Base-by-base conservation (phyloP, 495 filamentous ascomycete genomes). In the Podospora tetraspora region DNA sequence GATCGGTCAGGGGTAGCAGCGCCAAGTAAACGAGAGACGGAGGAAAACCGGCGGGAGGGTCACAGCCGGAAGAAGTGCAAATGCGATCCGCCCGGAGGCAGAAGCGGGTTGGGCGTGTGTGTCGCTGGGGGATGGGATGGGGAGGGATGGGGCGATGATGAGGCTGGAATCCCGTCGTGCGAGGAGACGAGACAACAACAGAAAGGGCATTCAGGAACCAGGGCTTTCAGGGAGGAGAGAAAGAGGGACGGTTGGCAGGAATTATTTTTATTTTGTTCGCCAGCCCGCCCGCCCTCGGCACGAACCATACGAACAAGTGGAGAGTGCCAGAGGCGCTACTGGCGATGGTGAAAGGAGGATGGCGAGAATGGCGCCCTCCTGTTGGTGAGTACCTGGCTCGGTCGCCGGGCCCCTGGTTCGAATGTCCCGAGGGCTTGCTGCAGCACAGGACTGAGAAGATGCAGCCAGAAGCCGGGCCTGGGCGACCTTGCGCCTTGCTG, bases 221-320 rank as follows among this genome's bases (percentile, higher is more conserved):
- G 63, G 30, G 62, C 61, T 57, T 25, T 56, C 32, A 32, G 56
- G 43, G n/a, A 61, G 61, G 59, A 56, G 43, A 62, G 62, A 57
- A 64, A 62, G 29, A 60, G 66, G 61, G 37, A 62, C 7, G 61
- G 74, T 71, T 77, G 70, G 71, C 66, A 56, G 65, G 69, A 74
- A 76, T 76, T 76, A 77, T 77, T 77, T 77, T 73, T 73, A 73
- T 75, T 73, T 72, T 64, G 69, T 57, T 25, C 58, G 43, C 43
- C 43, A 6, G 43, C 58, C 9, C 24, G 57, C 57, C 57, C 60
- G 27, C 22, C 19, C 70, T 59, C 70, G 66, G 73, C 68, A 29
- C 64, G 52, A 63, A 63, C 29, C 60, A 62, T 66, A 63, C 23
- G 62, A 59, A 32, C 61, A 68, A 66, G 70, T 72, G 73, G 73